Evolutionary conservation across 257 asterid genomes (phyloP), one percentile per base, ranked within the genome.

Genomic region (Salvia hispanica): DNA sequence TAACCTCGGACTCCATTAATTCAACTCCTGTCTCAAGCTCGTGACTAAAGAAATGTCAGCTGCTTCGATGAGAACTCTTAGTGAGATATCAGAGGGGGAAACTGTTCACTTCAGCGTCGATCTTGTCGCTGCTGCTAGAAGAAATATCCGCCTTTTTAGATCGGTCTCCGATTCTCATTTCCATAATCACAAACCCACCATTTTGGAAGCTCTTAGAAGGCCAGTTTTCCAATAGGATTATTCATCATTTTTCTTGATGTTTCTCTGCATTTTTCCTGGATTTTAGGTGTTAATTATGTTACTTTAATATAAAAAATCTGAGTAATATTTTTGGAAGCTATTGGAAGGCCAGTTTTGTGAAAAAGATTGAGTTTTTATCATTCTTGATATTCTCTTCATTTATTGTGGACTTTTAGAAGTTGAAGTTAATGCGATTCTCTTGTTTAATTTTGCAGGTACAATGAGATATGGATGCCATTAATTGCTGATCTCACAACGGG

Each of bases 391-490:
- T 15, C 54, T 28, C 42, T 13, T 42, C 21, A 0, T n/a, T 13
- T 34, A 7, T 64, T 55, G 46, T 36, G 6, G 9, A 33, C 54
- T 15, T 57, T 52, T 45, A 13, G 63, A 58, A 33, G 63, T 33
- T 52, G 21, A 13, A 46, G 18, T 18, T 72, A 6, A 69, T 66
- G 75, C 69, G 56, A 0, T 56, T 62, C 14, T 62, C 14, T 62
- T 44, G 31, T 25, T 43, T 73, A 0, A 15, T 75, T 72, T 72
- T 72, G 40, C 69, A 92, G 98, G 70, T 92, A 92, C 78, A 90
- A 92, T 70, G 60, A 88, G 84, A 74, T 92, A 37, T 92, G 98
- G 98, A 92, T 92, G 98, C 98, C 98, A 66, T 79, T 92, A 59
- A 75, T 90, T 18, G 82, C 93, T 75, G 88, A 86, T 45, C 90